A percentile compares a stretch with the other conserved stretches of the same genome.
Evolutionary conservation across 139 green algal genomes (phyloP).

Genomic region (Chlamydomonas applanata): DNA sequence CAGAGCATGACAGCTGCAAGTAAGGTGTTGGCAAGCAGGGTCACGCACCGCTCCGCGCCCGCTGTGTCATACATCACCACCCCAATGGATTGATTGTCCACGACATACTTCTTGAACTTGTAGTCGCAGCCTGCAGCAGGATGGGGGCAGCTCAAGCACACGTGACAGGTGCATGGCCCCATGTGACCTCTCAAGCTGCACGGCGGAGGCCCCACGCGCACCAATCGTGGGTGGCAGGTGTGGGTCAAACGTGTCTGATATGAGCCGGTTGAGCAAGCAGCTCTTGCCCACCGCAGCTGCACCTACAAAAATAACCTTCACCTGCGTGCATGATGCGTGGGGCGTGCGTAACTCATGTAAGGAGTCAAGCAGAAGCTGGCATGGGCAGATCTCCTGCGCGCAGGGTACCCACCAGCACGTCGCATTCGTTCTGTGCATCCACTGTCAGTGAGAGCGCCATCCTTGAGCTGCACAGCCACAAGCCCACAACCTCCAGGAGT

Average conservation of each 20-base stretch:
- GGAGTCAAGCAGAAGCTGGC: too few relatives aligned
- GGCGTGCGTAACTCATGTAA: too few relatives aligned
- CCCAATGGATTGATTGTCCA: constrained; percentile 35
- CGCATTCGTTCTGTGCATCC: too few relatives aligned
- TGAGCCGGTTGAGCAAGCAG: constrained; percentile 34
- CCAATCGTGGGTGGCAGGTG: constrained; percentile 22
- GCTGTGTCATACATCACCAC: constrained; percentile 50
- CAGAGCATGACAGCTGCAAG: too few relatives aligned
- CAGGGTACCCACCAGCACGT: too few relatives aligned
- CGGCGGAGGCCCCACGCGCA: not conserved
- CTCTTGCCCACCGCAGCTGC: constrained; percentile 31
- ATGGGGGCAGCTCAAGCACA: not conserved
- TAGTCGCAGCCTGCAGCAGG: constrained; percentile 37
- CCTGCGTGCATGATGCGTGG: too few relatives aligned
- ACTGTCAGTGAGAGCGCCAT: too few relatives aligned
- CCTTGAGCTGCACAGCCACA: too few relatives aligned
- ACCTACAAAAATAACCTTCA: too few relatives aligned
- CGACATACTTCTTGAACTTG: constrained; percentile 40
- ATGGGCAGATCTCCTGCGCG: too few relatives aligned
- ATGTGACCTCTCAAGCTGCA: not conserved
- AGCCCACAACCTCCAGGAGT: too few relatives aligned
- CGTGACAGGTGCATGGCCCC: not conserved
- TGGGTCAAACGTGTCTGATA: constrained; percentile 13
- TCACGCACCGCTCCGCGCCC: constrained; percentile 31
- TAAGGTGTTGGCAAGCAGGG: not conserved